A percentile compares a stretch with the other conserved stretches of the same genome.
phyloP scores from a whole-genome alignment of 2,329 filamentous ascomycete genomes.

The Nannizziopsis barbatae region DNA sequence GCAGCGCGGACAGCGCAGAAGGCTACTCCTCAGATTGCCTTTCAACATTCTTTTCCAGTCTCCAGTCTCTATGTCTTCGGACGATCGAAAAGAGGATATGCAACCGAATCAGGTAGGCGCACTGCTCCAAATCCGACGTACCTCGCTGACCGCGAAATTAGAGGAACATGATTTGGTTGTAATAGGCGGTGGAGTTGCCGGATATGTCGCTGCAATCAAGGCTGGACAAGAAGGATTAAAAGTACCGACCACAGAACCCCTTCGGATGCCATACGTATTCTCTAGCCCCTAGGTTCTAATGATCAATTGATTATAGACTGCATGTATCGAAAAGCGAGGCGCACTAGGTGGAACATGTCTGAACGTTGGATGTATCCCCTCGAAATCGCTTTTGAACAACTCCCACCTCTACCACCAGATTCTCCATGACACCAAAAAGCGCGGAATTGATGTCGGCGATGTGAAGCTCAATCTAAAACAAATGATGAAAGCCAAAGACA shows the following conservation, averaged over 20 bases:
- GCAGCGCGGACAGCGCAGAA: conserved; percentile 36
- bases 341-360: conserved; percentile 90
- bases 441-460: conserved; percentile 93
- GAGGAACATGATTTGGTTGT: conserved; percentile 95
- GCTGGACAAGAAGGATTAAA: conserved; percentile 95
- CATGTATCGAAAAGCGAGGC: conserved; percentile 97
- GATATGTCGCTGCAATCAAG: conserved; percentile 98
- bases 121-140: background rate
- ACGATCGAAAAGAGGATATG: conserved; percentile 46
- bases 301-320: conserved; percentile 48
- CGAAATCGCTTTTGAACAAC: conserved; percentile 99
- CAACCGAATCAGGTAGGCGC: conserved; percentile 39
- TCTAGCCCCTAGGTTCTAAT: background rate
- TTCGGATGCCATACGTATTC: too few relatives aligned
- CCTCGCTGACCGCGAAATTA: conserved; percentile 30
- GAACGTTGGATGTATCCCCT: conserved; percentile 98
- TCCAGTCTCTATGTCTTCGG: conserved; percentile 39
- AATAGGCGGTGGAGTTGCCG: conserved; percentile 94
- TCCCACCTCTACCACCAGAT: conserved; percentile 97
- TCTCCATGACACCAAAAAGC: conserved; percentile 90
- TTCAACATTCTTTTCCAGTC: conserved; percentile 29
- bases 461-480: conserved; percentile 89
- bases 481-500: conserved; percentile 99
- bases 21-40: conserved; percentile 27
- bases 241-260: conserved; percentile 43